Evolutionary conservation across 2,329 filamentous ascomycete species (phyloP), one percentile per base, ranked within the genome.

Genomic region (Penicillium olsonii): DNA sequence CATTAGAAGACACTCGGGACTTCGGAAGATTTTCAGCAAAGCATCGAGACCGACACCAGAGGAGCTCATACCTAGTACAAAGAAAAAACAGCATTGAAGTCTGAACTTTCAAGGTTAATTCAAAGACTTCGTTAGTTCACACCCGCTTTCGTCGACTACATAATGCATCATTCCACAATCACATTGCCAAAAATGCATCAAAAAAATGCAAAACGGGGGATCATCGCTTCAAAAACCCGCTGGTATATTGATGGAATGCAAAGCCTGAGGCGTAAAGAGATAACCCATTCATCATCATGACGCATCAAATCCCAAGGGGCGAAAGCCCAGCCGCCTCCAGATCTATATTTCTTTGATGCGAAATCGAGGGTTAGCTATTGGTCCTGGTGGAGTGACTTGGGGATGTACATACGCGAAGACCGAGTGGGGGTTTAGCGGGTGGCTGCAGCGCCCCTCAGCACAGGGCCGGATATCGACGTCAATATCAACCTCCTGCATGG

Each of bases 401-500:
- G 22, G 17, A 37, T 8, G 10, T 14, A 18, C 42, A 11, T 37
- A 44, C 42, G 15, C 15, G 12, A 35, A 44, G 12, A 19, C n/a
- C 5, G 33, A 26, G 9, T 20, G 33, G 11, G 34, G 14, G n/a
- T 42, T n/a, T 9, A n/a, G 22, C 12, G 33, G 20, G 31, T 62
- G 59, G n/a, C 37, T 34, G 56, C 74, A 76, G 14, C 47, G 50
- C 7, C 71, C 73, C 33, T 56, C 67, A 5, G 73, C 73, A 65
- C 74, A 77, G 20, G 64, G 62, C 15, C 55, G 55, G 10, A 78
- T 61, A 61, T 81, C 77, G 46, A 61, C 52, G 33, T 80, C 75
- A 39, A 81, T 65, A 68, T 80, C 70, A 52, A 81, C 55, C 29
- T 62, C 63, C 49, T 66, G 59, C 56, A 79, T 75, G 4, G 63